Conservation (phyloP, 441 rosid genomes). For the Melastoma candidum region DNA sequence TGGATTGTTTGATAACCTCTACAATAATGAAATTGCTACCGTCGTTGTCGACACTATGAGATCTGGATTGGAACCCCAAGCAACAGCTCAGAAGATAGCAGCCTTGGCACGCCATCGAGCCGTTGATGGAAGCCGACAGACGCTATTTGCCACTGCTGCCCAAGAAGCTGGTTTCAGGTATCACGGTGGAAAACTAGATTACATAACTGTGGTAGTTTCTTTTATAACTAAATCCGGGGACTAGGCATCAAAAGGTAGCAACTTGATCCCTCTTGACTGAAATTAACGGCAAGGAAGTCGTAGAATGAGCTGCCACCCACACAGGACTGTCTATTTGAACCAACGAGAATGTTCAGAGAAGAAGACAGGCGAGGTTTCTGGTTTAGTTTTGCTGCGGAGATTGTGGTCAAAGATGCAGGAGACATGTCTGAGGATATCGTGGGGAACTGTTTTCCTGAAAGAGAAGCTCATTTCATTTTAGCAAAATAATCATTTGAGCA, state of each 20-base stretch:
- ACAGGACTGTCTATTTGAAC: too few species aligned
- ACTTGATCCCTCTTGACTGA: too few species aligned
- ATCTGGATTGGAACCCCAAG: slow-evolving; percentile 63
- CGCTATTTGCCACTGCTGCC: slow-evolving; percentile 86
- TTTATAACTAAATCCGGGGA: slow-evolving; percentile 32
- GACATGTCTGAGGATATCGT: too few species aligned
- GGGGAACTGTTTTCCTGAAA: too few species aligned
- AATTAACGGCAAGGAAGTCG: too few species aligned
- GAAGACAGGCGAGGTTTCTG: too few species aligned
- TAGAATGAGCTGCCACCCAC: too few species aligned
- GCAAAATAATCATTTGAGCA: too few species aligned
- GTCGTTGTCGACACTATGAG: slow-evolving; percentile 67
- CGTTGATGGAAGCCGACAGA: slow-evolving; percentile 52
- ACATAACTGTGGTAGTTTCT: slow-evolving; percentile 87
- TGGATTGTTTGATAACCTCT: slow-evolving; percentile 84
- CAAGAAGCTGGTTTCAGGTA: slow-evolving; percentile 89
- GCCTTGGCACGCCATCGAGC: slow-evolving; percentile 84
- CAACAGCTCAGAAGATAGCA: slow-evolving; percentile 76
- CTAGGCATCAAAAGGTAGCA: not conserved
- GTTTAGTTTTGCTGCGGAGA: too few species aligned
- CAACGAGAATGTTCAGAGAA: too few species aligned
- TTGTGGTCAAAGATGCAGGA: too few species aligned
- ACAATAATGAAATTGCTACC: slow-evolving; percentile 67
- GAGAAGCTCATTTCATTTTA: too few species aligned
- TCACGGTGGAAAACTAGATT: slow-evolving; percentile 91